These are phyloP conservation scores for Graphiopsis chlorocephala DNA, from an alignment of 2,329 filamentous ascomycete genomes.

Conservation along the genomic window DNA sequence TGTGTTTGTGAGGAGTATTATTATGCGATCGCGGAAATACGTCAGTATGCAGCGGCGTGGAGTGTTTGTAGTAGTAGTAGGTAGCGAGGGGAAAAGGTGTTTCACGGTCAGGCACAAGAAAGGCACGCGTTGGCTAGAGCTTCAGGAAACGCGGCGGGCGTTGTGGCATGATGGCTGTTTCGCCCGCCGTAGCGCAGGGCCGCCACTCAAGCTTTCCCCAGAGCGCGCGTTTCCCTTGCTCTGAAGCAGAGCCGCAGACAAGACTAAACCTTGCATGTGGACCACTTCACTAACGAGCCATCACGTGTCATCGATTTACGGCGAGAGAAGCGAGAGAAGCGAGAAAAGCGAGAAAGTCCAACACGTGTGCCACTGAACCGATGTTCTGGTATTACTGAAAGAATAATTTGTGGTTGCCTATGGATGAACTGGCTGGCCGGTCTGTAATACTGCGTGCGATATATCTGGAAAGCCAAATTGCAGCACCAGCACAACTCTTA, in stretches of 20 bases:
- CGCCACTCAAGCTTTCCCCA: not conserved
- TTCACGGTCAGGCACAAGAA: not conserved
- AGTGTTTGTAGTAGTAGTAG: not conserved
- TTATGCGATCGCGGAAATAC: conserved; percentile 1
- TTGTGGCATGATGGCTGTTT: not conserved
- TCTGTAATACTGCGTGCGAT: not conserved
- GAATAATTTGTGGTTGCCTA: not conserved
- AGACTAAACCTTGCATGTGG: not conserved
- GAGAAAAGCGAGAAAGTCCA: no score
- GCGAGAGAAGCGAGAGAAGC: no score
- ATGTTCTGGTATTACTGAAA: not conserved
- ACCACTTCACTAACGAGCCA: not conserved
- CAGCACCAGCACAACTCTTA: not conserved
- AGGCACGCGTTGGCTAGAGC: conserved; percentile 12
- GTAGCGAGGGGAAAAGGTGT: not conserved
- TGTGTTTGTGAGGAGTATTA: not conserved
- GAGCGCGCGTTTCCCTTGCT: not conserved
- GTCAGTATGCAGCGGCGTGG: conserved; percentile 6
- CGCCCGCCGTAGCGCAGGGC: not conserved
- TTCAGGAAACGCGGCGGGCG: conserved; percentile 11
- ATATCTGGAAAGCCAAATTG: not conserved
- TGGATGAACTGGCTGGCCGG: not conserved
- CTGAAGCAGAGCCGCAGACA: not conserved
- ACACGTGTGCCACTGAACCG: not conserved
- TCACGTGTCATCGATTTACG: not conserved